Conservation (phyloP, 2,329 filamentous ascomycete species). For the Neonectria ditissima region DNA sequence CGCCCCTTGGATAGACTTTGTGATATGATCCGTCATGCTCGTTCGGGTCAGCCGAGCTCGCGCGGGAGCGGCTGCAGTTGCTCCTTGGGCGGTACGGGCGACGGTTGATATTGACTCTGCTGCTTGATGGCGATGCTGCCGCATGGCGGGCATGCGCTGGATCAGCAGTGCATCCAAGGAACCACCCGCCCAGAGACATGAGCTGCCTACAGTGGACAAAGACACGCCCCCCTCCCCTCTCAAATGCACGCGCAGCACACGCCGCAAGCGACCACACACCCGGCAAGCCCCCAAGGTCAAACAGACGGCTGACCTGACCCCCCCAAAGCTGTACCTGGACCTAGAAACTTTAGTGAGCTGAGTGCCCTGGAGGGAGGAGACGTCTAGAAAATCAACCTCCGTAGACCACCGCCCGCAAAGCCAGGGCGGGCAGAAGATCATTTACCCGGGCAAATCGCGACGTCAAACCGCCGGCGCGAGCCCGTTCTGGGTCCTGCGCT, state of each 20-base stretch:
- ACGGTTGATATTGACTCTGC: constrained; percentile 25
- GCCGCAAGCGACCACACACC: constrained; percentile 12
- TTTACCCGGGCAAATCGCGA: constrained; percentile 40
- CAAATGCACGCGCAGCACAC: constrained; percentile 17
- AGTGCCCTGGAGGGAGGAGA: constrained; percentile 1
- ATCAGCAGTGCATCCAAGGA: constrained; percentile 26
- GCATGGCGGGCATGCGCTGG: constrained; percentile 22
- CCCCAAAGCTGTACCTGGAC: constrained; percentile 14
- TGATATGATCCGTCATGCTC: constrained; percentile 30
- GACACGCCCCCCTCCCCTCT: constrained; percentile 15
- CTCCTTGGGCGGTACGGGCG: constrained; percentile 8
- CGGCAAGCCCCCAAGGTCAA: constrained; percentile 30
- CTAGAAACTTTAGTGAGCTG: constrained; percentile 1
- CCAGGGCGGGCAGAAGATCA: constrained; percentile 15
- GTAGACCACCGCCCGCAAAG: not conserved
- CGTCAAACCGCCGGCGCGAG: constrained; percentile 18
- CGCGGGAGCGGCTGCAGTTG: not conserved
- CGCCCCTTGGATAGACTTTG: constrained; percentile 11
- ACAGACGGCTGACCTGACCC: constrained; percentile 23
- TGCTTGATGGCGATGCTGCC: not conserved
- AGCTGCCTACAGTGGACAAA: too few relatives aligned
- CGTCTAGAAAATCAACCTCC: not conserved
- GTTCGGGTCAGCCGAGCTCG: constrained; percentile 26
- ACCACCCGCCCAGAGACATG: not conserved
- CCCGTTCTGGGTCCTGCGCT: constrained; percentile 5